Base-by-base conservation (phyloP, 2,329 filamentous ascomycete species). In the Cladosporium sp. region DNA sequence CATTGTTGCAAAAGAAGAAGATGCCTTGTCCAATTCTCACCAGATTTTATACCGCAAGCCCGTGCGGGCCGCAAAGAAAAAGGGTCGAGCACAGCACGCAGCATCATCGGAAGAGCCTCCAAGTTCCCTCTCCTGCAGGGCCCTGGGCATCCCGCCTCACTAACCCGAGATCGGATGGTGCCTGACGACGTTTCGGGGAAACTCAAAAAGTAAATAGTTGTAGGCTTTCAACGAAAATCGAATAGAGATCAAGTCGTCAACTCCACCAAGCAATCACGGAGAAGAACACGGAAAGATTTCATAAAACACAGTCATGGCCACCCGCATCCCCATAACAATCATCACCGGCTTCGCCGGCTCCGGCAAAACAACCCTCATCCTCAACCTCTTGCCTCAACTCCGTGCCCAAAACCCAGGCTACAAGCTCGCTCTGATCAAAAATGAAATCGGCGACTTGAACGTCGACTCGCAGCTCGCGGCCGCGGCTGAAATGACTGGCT, bases 301-400 rank as follows among this genome's bases (percentile, higher is more conserved):
- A 42, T 6, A 13, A n/a, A 40, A 39, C 37, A 19, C 35, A 39
- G 24, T 10, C 45, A 55, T 55, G 52, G 10, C 52, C 15, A 13
- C 51, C 19, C 68, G 66, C 6, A 94, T 91, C 64, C 91, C 92
- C 4, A 89, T 97, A 71, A 97, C 93, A 47, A 95, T 99, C 70
- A 80, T 99, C 54, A 99, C 94, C 4, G 94, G 94, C 71, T 99
- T 97, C 76, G 84, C 97, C 15, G 94, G 94, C 69, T 93, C 91
- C 8, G 94, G 94, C 59, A 97, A 97, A 77, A 99, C 94, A 1
- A 97, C 94, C 2, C 82, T 99, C 58, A 91, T 99, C 63, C 86
- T 99, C 61, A 94, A 94, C 74, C 88, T 99, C 12, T 83, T 97
- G 64, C 91, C 92, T 0, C 94, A 99, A 77, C 87, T 99, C 13